Percentiles rank a stretch among this genome's conserved stretches.
These are phyloP conservation scores for Suhomyces bribrorum DNA, from an alignment of 1,139 yeast species.

Conservation along the genomic window DNA sequence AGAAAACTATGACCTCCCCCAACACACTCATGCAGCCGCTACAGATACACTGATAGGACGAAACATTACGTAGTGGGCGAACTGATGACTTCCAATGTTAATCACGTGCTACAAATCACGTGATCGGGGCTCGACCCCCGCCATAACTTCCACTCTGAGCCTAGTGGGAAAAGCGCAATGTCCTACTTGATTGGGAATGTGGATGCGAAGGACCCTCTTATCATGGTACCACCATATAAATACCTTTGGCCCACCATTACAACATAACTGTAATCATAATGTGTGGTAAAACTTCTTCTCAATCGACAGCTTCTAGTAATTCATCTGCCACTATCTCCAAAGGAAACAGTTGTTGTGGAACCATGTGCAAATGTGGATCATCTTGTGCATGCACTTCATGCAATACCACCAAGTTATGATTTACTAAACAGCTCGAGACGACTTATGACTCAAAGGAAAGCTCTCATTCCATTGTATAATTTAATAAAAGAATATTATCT, in stretches of 20 bases:
- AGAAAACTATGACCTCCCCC: no score
- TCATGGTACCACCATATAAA: conserved; percentile 3
- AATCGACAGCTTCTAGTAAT: conserved; percentile 16
- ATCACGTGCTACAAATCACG: no score
- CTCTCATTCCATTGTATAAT: no score
- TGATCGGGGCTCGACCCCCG: neutral
- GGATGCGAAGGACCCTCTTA: conserved; percentile 2
- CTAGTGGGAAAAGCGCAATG: conserved; percentile 2
- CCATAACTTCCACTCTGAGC: neutral
- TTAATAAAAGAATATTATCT: no score
- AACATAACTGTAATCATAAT: conserved; percentile 13
- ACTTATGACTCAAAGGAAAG: no score
- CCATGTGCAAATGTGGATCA: conserved; percentile 47
- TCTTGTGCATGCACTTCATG: conserved; percentile 41
- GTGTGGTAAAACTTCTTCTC: conserved; percentile 26
- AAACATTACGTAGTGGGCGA: no score
- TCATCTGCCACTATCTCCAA: conserved; percentile 12
- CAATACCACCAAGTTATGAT: conserved; percentile 42
- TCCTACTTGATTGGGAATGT: neutral
- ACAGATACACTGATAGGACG: no score
- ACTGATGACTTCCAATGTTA: no score
- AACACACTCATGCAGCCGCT: no score
- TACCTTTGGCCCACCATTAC: neutral
- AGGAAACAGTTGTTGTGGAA: conserved; percentile 33
- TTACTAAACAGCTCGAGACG: no score